phyloP scores from a whole-genome alignment of 805 yeast genomes.

The Monosporozyma aerobia region DNA sequence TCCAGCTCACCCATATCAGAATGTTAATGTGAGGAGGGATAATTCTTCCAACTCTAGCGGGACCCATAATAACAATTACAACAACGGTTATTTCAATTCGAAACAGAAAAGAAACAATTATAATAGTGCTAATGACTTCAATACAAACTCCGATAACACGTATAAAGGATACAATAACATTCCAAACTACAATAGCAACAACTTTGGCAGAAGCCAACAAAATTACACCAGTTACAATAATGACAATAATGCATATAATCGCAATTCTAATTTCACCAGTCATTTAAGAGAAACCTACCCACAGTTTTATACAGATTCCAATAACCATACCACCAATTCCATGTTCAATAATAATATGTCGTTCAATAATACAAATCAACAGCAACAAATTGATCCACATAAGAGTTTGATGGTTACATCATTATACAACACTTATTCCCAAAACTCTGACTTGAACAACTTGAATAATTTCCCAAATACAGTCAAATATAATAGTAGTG shows the following conservation, averaged over 20 bases:
- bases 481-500: not conserved
- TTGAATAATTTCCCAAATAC: not conserved
- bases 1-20: not conserved
- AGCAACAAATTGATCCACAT: not conserved
- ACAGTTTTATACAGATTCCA: conserved; percentile 10
- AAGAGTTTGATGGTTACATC: not conserved
- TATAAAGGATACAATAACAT: conserved; percentile 1
- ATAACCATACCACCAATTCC: not conserved
- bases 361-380: not conserved
- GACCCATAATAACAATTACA: conserved; percentile 2
- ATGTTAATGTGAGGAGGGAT: not conserved
- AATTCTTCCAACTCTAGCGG: not conserved
- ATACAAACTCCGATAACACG: not conserved
- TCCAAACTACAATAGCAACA: not conserved
- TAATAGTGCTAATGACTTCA: not conserved
- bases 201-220: not conserved
- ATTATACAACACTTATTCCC: not conserved
- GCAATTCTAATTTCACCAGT: conserved; percentile 10
- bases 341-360: not conserved
- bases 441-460: not conserved
- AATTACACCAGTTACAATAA: not conserved
- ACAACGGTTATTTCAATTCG: conserved; percentile 1
- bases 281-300: conserved; percentile 22
- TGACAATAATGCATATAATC: not conserved
- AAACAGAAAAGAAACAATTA: conserved; percentile 1